Evolutionary conservation across 2,329 filamentous ascomycete genomes (phyloP).

Genomic region (Graphilbum fragrans): DNA sequence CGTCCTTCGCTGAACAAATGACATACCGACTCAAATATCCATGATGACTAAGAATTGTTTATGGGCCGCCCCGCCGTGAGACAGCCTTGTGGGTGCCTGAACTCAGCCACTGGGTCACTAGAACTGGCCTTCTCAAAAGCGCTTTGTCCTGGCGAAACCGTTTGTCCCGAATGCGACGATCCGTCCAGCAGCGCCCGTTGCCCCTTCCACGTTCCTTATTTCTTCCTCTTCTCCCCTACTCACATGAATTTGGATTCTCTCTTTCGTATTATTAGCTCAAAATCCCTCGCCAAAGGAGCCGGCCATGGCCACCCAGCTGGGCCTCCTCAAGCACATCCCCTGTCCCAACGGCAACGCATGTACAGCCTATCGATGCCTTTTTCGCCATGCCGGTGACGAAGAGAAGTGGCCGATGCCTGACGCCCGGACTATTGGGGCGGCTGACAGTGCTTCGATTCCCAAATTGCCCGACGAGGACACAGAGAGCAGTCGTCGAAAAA

Average conservation of each 20-base stretch:
- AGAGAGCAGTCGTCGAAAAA: neutral
- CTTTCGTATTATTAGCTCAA: neutral
- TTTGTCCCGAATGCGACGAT: too few species aligned
- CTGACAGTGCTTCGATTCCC: too few species aligned
- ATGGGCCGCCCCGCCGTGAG: too few species aligned
- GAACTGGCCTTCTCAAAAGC: too few species aligned
- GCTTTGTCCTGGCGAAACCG: too few species aligned
- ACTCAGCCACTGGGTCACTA: too few species aligned
- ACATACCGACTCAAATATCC: too few species aligned
- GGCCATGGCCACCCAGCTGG: slow-evolving; percentile 6
- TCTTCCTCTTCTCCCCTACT: neutral
- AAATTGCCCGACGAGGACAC: neutral
- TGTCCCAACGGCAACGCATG: slow-evolving; percentile 13
- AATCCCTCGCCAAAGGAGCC: neutral
- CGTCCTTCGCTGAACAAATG: too few species aligned
- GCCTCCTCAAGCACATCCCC: slow-evolving; percentile 13
- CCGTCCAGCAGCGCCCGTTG: too few species aligned
- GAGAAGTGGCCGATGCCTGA: neutral
- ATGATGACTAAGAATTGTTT: too few species aligned
- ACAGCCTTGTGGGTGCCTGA: too few species aligned
- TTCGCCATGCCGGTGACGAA: slow-evolving; percentile 8
- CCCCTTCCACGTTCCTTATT: neutral
- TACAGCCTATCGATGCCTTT: slow-evolving; percentile 12
- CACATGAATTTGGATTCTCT: neutral
- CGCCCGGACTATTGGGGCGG: neutral